Evolutionary conservation across 1,284 basidiomycete species (phyloP).

Genomic region (Austroboletus novae-zelandiae): DNA sequence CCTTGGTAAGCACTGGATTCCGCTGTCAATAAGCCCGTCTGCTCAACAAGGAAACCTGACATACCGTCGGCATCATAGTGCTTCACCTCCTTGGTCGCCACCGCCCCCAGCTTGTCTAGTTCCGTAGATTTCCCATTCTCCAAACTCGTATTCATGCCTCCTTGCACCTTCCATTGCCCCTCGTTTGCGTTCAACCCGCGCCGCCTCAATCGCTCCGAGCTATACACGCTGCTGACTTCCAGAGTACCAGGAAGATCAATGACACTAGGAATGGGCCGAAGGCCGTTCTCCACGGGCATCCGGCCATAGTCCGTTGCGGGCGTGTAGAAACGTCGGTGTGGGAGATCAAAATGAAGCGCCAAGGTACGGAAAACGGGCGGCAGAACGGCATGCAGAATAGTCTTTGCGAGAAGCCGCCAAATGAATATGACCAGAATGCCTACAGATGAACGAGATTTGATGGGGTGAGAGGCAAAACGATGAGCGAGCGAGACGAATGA

Average conservation of each 20-base stretch:
- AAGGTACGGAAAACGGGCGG: slow-evolving; percentile 81
- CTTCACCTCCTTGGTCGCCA: slow-evolving; percentile 30
- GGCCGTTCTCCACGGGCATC: slow-evolving; percentile 57
- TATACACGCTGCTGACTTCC: slow-evolving; percentile 28
- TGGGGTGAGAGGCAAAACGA: background rate
- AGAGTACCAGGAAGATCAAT: slow-evolving; percentile 67
- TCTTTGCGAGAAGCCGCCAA: slow-evolving; percentile 86
- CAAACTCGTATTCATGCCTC: background rate
- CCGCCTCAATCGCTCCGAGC: background rate
- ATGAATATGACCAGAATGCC: slow-evolving; percentile 72
- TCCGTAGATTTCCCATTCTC: slow-evolving; percentile 10
- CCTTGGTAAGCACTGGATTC: slow-evolving; percentile 81
- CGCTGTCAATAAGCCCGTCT: background rate
- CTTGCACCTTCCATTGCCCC: background rate
- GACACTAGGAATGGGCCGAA: slow-evolving; percentile 81
- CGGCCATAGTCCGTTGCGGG: slow-evolving; percentile 83
- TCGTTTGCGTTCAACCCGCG: slow-evolving; percentile 2
- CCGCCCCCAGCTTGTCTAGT: slow-evolving; percentile 21
- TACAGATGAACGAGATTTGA: background rate
- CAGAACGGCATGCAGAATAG: slow-evolving; percentile 65
- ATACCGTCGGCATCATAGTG: slow-evolving; percentile 87
- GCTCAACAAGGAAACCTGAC: slow-evolving; percentile 21
- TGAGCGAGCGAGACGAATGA: slow-evolving; percentile 6
- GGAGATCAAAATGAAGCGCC: slow-evolving; percentile 61
- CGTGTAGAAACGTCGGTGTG: slow-evolving; percentile 80